Conservation (phyloP, 768 basidiomycete species). For the Xerocomus brunneocitrinus region DNA sequence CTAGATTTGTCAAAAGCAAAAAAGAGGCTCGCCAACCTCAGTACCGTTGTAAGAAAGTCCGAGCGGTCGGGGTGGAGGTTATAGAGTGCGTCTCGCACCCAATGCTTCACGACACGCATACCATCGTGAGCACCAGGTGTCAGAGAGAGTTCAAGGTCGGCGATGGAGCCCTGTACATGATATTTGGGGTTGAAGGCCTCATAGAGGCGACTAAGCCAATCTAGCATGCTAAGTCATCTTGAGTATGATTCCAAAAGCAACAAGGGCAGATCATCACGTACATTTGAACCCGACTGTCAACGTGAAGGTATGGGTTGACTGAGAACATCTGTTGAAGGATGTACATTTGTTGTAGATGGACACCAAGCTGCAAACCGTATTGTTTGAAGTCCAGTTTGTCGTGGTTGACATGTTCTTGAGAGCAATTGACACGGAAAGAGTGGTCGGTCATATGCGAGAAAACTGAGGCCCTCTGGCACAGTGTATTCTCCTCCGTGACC, state of each 20-base stretch:
- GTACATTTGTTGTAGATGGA: constrained; percentile 47
- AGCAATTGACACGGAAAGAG: constrained; percentile 35
- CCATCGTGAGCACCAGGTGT: constrained; percentile 39
- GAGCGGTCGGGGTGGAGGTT: constrained; percentile 1
- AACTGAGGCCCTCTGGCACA: constrained; percentile 26
- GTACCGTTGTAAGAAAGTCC: constrained; percentile 32
- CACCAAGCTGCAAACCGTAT: constrained; percentile 40
- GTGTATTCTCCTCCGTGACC: constrained; percentile 31
- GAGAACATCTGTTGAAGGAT: constrained; percentile 37
- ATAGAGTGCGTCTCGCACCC: constrained; percentile 47
- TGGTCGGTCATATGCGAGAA: constrained; percentile 32
- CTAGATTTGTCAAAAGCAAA: constrained; percentile 35
- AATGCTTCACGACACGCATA: constrained; percentile 38
- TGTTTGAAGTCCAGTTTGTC: constrained; percentile 24
- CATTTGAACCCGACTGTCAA: not conserved
- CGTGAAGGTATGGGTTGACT: not conserved
- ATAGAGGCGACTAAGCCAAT: constrained; percentile 42
- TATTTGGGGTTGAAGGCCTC: constrained; percentile 46
- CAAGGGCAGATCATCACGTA: not conserved
- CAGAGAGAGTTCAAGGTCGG: constrained; percentile 30
- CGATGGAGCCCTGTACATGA: constrained; percentile 41
- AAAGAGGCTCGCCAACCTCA: constrained; percentile 35
- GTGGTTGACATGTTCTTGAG: constrained; percentile 32
- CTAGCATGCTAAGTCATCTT: not conserved
- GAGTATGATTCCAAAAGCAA: not conserved